phyloP scores from a whole-genome alignment of 2,329 filamentous ascomycete species.

The Monosporascus sp. region DNA sequence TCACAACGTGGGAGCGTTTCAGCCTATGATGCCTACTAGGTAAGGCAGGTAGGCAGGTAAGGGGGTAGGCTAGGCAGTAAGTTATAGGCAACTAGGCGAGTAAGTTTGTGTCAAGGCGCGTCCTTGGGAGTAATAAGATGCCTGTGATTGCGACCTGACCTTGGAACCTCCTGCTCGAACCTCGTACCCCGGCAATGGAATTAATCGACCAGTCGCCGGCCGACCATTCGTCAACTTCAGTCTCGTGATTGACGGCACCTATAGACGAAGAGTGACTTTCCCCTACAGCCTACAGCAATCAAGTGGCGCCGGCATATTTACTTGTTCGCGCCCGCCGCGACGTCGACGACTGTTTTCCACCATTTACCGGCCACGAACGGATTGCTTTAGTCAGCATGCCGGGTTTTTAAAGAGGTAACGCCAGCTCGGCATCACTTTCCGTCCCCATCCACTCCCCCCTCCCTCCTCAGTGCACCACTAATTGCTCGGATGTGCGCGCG shows the following conservation, averaged over 20 bases:
- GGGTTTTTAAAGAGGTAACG: not conserved
- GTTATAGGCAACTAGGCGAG: not conserved
- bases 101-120: too few relatives aligned
- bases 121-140: not conserved
- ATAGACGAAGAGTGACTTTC: not conserved
- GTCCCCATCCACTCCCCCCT: not conserved
- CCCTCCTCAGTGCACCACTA: not conserved
- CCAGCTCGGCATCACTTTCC: not conserved
- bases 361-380: not conserved
- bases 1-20: not conserved
- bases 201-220: not conserved
- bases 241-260: not conserved
- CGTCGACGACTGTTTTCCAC: not conserved
- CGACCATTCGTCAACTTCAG: not conserved
- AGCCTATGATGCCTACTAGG: not conserved
- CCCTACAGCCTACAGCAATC: not conserved
- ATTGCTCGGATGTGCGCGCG: too few relatives aligned
- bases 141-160: not conserved
- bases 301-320: not conserved
- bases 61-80: not conserved
- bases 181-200: not conserved
- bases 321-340: not conserved
- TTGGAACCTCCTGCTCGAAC: not conserved
- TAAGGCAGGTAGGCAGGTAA: not conserved
- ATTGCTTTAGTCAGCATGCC: not conserved